These are phyloP conservation scores for Thermomyces lanuginosus DNA, from an alignment of 2,329 filamentous ascomycete species.

Conservation along the genomic window DNA sequence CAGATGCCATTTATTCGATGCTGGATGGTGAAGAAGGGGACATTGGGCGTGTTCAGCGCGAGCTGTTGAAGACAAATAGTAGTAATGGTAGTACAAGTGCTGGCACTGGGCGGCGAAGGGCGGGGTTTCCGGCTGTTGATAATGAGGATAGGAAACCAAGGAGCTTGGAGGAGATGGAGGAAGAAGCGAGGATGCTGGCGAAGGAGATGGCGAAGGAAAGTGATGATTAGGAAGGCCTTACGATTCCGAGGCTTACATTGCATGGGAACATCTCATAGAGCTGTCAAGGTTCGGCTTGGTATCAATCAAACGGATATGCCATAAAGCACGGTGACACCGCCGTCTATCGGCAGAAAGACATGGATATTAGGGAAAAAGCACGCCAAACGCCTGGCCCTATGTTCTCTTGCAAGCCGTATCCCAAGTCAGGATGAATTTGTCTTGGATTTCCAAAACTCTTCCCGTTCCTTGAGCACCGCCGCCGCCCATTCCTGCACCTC, in stretches of 20 bases:
- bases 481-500: constrained; percentile 70
- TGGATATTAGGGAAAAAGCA: too few relatives aligned
- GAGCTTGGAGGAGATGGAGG: constrained; percentile 57
- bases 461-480: constrained; percentile 59
- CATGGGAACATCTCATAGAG: too few relatives aligned
- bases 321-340: constrained; percentile 2
- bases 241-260: too few relatives aligned
- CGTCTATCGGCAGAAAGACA: too few relatives aligned
- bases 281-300: too few relatives aligned
- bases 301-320: constrained; percentile 1
- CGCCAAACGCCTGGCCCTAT: constrained; percentile 4
- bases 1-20: constrained; percentile 64
- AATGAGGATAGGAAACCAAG: constrained; percentile 52
- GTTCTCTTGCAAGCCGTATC: constrained; percentile 2
- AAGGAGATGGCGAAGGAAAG: constrained; percentile 23
- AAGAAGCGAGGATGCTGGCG: constrained; percentile 56
- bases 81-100: background rate
- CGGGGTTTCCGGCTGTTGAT: constrained; percentile 54
- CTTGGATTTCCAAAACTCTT: constrained; percentile 47
- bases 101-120: constrained; percentile 19
- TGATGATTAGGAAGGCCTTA: too few relatives aligned
- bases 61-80: constrained; percentile 20
- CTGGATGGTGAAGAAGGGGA: constrained; percentile 78
- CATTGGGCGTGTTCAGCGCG: constrained; percentile 53
- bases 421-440: constrained; percentile 2